Base-by-base conservation (phyloP, 257 asterid genomes). In the Knoxia roxburghii region DNA sequence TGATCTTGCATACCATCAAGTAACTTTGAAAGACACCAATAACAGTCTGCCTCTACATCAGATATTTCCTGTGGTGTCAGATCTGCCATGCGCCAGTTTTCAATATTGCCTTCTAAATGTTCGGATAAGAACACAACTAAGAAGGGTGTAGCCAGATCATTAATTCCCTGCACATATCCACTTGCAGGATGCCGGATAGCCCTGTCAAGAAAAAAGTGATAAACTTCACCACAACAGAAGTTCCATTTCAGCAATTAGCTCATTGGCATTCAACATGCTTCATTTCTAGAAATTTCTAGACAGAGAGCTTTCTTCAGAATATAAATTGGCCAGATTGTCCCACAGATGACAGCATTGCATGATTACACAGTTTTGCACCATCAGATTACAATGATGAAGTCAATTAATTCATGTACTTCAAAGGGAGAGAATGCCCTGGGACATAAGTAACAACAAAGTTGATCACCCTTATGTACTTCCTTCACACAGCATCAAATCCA, bases 1-100 rank as follows among this genome's bases (percentile, higher is more conserved):
- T 93, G 97, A 77, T 90, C 99, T 79, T 93, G 99, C 99, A 93
- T 93, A 61, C 99, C 95, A 49, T 93, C 99, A 72, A 93, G 97
- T 79, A 93, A 79, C 86, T 90, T 93, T 3, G 99, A 81, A 32
- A 93, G 86, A 71, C 99, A 93, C 96, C 97, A 93, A 77, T 88
- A 93, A 79, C 99, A 90, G 73, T 93, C 99, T 73, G 99, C 99
- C 82, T 93, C 97, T 21, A 93, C 80, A 70, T 84, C 73, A 21
- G 87, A 82, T 67, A 93, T 75, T 77, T 78, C 85, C 66, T 89
- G 95, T 30, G 77, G 77, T 77, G 95, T 49, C 64, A 93, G 89
- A 87, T 82, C 88, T 49, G 84, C 73, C 77, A 90, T 75, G 29
- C 79, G 74, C 99, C 99, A 93, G 75, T 77, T 76, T 50, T 88